Evolutionary conservation across 257 asterid species (phyloP), one percentile per base, ranked within the genome.

Genomic region (Rhazya stricta): DNA sequence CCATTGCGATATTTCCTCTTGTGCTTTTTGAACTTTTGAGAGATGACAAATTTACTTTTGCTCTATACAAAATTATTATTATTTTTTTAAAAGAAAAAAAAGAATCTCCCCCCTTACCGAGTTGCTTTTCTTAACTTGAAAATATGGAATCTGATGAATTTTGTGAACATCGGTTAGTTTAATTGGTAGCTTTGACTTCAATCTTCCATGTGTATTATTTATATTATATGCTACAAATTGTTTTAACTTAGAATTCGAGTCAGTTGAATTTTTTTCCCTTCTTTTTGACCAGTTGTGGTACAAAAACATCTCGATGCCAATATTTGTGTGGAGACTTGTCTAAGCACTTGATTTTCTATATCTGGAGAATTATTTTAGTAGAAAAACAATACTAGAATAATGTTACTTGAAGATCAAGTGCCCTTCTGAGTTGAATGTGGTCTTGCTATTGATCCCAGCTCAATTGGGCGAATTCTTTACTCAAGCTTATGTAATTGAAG

Each of bases 101-200:
- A 13, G 48, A 45, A 29, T 70, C 45, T 48, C 43, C 34, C 12
- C 19, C 50, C 61, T 15, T 46, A 3, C 0, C 50, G 37, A 15
- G 60, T 78, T 71, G 42, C 34, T 67, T 57, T 57, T 5, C 15
- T 67, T 76, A 34, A 42, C 45, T n/a, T 42, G 71, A 66, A 34
- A 36, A 36, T 16, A 16, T 63, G 69, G 16, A 63, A 63, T 63
- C 69, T 61, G 27, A 63, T 63, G 69, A 34, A 63, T 8, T 65
- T 65, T 65, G 37, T 34, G 15, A 32, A 34, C 18, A n/a, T 3
- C 2, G 7, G 13, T 9, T 12, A 27, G 34, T 61, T 62, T 2
- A 18, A 32, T 32, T 16, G 7, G 30, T 36, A 7, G 1, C 27
- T 63, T 9, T 29, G 29, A 29, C 69, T 63, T 36, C 46, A 29